Percentiles rank a stretch among this genome's conserved stretches.
phyloP scores from a whole-genome alignment of 108 stramenopile species.

The Bacterosira constricta region DNA sequence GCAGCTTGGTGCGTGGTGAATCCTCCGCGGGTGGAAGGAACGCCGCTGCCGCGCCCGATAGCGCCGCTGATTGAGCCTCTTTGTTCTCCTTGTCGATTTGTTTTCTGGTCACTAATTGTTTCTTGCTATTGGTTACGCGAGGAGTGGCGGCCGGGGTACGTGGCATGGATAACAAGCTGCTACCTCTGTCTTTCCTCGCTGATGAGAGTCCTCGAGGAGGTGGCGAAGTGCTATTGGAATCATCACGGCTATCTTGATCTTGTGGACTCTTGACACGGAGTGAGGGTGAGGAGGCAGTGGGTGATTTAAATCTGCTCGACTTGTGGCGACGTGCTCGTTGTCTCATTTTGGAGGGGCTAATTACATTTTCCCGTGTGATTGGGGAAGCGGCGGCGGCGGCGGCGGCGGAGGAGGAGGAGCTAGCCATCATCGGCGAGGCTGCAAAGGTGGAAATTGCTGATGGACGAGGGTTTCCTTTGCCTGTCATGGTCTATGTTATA shows the following conservation, averaged over 20 bases:
- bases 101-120: too few species aligned
- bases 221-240: background rate
- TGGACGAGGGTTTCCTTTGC: too few species aligned
- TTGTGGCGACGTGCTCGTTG: background rate
- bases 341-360: background rate
- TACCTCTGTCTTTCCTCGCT: too few species aligned
- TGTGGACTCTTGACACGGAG: too few species aligned
- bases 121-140: background rate
- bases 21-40: background rate
- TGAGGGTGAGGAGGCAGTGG: background rate
- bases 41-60: background rate
- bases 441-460: too few species aligned
- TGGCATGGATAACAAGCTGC: background rate
- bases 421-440: too few species aligned
- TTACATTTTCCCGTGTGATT: background rate
- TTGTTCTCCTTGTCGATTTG: background rate
- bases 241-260: background rate
- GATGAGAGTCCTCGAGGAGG: too few species aligned
- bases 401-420: too few species aligned
- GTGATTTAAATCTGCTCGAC: background rate
- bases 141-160: background rate
- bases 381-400: background rate
- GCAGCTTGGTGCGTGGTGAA: constrained; percentile 23
- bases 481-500: too few species aligned
- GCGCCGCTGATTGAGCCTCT: background rate